Base-by-base conservation (phyloP, 2,329 filamentous ascomycete genomes). In the Aurifilum marmelostoma region DNA sequence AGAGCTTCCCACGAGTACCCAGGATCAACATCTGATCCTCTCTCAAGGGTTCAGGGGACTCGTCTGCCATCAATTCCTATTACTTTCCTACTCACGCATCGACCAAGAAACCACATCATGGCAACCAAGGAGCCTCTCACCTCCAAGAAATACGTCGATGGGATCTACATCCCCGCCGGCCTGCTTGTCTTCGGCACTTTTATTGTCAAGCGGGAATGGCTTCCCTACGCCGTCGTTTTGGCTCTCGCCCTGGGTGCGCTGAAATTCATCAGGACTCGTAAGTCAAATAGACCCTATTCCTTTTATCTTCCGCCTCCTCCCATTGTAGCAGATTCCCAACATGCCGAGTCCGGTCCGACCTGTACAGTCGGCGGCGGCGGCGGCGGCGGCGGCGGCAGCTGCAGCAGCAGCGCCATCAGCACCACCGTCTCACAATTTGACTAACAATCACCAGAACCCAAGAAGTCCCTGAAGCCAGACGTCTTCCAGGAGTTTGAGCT, bases 401-500 rank as follows among this genome's bases (percentile, higher is more conserved):
- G 6, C 21, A 5, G 18, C 43, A n/a, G 7, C 21, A 11, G 18
- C 43, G 11, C 16, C 43, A n/a, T 7, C 21, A 34, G 16, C 14
- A 37, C n/a, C 50, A 59, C 34, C 16, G 43, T 63, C 69, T 66
- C 37, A 70, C 59, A 43, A 9, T 14, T 16, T 21, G 2, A 41
- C n/a, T 61, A 39, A 37, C 79, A 8, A n/a, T n/a, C 39, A 41
- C 24, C 61, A 94, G 93, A 89, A 78, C 85, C 89, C 72, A 89
- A 91, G 80, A 94, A 92, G 81, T 90, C 96, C 73, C 88, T 99
- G 75, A 95, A 95, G 83, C 93, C 94, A 41, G 89, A 90, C 74
- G 86, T 87, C 64, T 97, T 97, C 87, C 94, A 97, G 80, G 88
- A 97, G 69, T 97, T 97, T 78, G 91, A 93, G 79, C 90, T 99